A percentile compares a stretch with the other conserved stretches of the same genome.
These are phyloP conservation scores for Ogataea nitratoaversa DNA, from an alignment of 805 yeast species.

Conservation along the genomic window DNA sequence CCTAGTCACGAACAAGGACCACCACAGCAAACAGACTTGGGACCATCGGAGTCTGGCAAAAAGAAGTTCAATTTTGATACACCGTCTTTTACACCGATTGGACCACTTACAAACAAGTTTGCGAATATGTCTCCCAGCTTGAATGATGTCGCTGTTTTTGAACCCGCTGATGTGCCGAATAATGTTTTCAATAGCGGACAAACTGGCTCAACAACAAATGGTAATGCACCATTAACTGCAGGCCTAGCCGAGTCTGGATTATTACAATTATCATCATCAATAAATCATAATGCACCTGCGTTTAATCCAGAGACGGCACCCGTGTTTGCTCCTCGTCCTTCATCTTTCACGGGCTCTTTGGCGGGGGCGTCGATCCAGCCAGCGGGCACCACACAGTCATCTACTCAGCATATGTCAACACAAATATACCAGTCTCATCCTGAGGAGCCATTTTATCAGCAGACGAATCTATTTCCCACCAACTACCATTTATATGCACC, in stretches of 20 bases:
- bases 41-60: constrained; percentile 21
- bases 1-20: background rate
- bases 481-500: constrained; percentile 92
- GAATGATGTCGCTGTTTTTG: constrained; percentile 44
- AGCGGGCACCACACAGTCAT: constrained; percentile 1
- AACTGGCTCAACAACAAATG: constrained; percentile 2
- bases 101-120: constrained; percentile 33
- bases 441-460: constrained; percentile 30
- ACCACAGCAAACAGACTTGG: background rate
- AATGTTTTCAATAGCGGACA: background rate
- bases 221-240: background rate
- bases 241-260: background rate
- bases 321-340: constrained; percentile 25
- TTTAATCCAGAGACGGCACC: constrained; percentile 31
- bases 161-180: constrained; percentile 33
- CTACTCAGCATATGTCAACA: background rate
- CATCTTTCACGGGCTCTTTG: constrained; percentile 8
- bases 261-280: background rate
- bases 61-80: constrained; percentile 50
- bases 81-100: constrained; percentile 50
- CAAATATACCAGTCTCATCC: constrained; percentile 4
- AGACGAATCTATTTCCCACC: constrained; percentile 44
- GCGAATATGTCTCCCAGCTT: constrained; percentile 46
- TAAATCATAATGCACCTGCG: constrained; percentile 4
- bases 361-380: constrained; percentile 29